Evolutionary conservation across 495 filamentous ascomycete species (phyloP), one percentile per base, ranked within the genome.

Genomic region (Pseudomonodictys pantanalensis): DNA sequence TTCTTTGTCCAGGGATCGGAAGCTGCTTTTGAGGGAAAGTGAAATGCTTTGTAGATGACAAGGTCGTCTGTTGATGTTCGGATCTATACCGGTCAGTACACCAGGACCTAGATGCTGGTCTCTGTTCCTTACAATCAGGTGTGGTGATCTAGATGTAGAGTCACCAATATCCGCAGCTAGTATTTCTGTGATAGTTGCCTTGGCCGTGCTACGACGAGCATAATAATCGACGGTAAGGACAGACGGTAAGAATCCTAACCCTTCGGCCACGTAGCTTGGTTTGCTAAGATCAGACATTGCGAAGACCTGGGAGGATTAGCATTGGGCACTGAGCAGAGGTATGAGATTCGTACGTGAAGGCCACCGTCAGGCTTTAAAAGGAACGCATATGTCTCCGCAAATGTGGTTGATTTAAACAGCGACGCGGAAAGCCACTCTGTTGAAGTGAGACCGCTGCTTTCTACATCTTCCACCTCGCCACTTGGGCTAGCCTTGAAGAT

Each of bases 151-250:
- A 28, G 78, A 75, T 20, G 77, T 82, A 8, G 78, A 68, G 71
- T 96, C 90, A 10, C 93, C 93, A 39, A 98, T 79, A 56, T 97
- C 86, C 42, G 91, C 84, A 4, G 96, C 79, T 25, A 96, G 62
- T 25, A 92, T 79, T 68, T 97, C 91, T 18, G 82, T 81, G 4
- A 97, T 67, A 1, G 73, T 75, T 66, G 91, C 91, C 62, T 84
- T 86, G 8, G 81, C 79, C 30, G 81, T 83, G n/a, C 82, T 83
- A 68, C 85, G 81, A 67, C 85, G 84, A 11, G 82, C 83, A 1
- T 77, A 69, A 57, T 83, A 87, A 8, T 91, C 91, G 11, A 77
- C 68, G 5, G 86, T 89, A 22, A 98, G 73, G 10, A 90, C 77
- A 0, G 90, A 85, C 0, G 88, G 87, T 24, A 97, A 81, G 57